Conservation (phyloP, 2,329 filamentous ascomycete species). For the Aureobasidium sp. region DNA sequence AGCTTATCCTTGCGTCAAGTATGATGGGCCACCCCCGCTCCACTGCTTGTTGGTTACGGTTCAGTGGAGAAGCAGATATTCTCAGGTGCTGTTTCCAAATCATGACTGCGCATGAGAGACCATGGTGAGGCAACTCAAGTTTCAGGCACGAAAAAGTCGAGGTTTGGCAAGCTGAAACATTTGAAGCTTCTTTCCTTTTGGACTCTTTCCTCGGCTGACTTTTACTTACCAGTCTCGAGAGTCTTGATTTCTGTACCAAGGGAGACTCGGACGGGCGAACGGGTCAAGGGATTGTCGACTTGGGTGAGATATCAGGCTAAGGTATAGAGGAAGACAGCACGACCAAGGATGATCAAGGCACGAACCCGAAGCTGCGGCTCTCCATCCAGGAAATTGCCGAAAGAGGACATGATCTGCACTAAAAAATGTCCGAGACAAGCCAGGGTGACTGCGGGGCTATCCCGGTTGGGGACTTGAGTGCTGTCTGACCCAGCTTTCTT, state of each 20-base stretch:
- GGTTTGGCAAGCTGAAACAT: neutral
- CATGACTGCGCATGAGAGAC: neutral
- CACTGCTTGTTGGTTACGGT: too few relatives aligned
- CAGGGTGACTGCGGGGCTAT: neutral
- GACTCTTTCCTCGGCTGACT: too few relatives aligned
- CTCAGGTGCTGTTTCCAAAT: neutral
- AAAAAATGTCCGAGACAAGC: constrained; percentile 3
- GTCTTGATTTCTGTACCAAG: too few relatives aligned
- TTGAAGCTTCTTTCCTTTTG: neutral
- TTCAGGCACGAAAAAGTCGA: too few relatives aligned
- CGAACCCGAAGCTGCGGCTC: constrained; percentile 2
- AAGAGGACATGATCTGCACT: neutral
- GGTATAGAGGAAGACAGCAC: too few relatives aligned
- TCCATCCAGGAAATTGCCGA: neutral
- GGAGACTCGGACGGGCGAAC: too few relatives aligned
- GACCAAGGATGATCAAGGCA: neutral
- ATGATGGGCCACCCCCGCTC: too few relatives aligned
- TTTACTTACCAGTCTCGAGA: too few relatives aligned
- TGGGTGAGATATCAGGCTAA: too few relatives aligned
- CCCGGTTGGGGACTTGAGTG: neutral
- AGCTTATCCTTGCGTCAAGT: neutral
- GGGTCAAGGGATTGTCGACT: too few relatives aligned
- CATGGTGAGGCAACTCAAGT: constrained; percentile 3
- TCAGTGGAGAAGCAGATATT: too few relatives aligned
- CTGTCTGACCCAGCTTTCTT: neutral